A percentile compares a stretch with the other conserved stretches of the same genome.
phyloP scores from a whole-genome alignment of 1,139 yeast genomes.

The Sugiyamaella paludigena region DNA sequence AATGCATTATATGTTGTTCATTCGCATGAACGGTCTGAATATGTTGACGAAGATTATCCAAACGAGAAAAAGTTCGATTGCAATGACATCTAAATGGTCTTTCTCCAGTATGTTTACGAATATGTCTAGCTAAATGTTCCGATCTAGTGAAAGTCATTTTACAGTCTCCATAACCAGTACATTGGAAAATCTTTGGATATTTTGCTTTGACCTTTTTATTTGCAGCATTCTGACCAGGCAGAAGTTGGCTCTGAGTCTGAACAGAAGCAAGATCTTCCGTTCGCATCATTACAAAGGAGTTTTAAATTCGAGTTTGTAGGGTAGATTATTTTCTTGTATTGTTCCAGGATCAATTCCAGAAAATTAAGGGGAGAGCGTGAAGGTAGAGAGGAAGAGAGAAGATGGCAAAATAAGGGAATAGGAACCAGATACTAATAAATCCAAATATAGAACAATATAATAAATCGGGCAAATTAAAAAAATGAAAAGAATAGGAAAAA shows the following conservation, averaged over 20 bases:
- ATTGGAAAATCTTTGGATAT: constrained; percentile 62
- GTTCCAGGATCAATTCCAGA: no score
- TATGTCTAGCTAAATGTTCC: constrained; percentile 90
- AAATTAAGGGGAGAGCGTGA: no score
- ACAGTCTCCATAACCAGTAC: constrained; percentile 86
- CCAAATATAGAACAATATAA: no score
- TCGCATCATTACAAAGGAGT: constrained; percentile 3
- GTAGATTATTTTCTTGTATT: neutral
- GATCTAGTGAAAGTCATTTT: constrained; percentile 83
- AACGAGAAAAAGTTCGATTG: constrained; percentile 71
- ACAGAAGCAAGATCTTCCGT: constrained; percentile 5
- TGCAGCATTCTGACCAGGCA: constrained; percentile 4
- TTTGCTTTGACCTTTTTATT: constrained; percentile 28
- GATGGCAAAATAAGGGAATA: no score
- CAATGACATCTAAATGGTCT: constrained; percentile 92
- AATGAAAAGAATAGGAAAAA: no score
- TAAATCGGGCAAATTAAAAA: no score
- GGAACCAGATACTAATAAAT: no score
- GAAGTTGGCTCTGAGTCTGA: neutral
- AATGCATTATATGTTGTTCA: constrained; percentile 49
- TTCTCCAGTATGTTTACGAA: constrained; percentile 92
- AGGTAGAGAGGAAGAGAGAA: no score
- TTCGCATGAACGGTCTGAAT: constrained; percentile 89
- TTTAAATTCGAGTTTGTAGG: no score
- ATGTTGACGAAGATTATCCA: constrained; percentile 89